Evolutionary conservation across 139 green algal species (phyloP), one percentile per base, ranked within the genome.

Genomic region (Spirogloea muscicola): DNA sequence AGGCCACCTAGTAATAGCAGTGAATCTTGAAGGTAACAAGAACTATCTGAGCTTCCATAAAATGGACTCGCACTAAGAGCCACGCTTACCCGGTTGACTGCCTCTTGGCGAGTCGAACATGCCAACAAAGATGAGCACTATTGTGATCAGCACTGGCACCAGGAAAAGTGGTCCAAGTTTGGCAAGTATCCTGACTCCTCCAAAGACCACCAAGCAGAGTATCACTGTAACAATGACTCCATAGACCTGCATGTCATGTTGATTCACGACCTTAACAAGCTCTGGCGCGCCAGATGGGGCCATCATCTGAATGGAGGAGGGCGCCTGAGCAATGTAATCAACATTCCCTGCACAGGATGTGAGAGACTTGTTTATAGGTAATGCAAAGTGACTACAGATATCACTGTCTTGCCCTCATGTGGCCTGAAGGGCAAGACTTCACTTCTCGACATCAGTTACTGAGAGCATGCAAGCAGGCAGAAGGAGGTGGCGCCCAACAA

Each of bases 201-300:
- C 39, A 1, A 79, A 31, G 3, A 79, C 70, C 3, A 71, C 38
- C 29, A 48, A 39, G 40, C 67, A 29, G 3, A 79, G 57, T 16
- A 62, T 21, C 6, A 71, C 5, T 4, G 48, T 39, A 5, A 62
- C 46, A 31, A 71, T 71, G 58, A 71, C 39, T 13, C 70, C 70
- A 27, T 79, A 79, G 21, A 60, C 43, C 16, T 59, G 59, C 31
- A 57, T 68, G 39, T 84, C 77, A 46, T 81, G 72, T 3, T 58
- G 21, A 59, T 78, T 55, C n/a, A 13, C 34, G n/a, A 68, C 49
- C 41, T 63, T 74, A 37, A 74, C 64, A 6, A 73, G 9, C 55
- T 51, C 43, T 58, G 43, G 61, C 65, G 21, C 58, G 39, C n/a
- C 21, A 21, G 52, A n/a, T n/a, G n/a, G n/a, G n/a, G n/a, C n/a